Evolutionary conservation across 495 filamentous ascomycete genomes (phyloP).

Genomic region (Friedmanniomyces endolithicus): DNA sequence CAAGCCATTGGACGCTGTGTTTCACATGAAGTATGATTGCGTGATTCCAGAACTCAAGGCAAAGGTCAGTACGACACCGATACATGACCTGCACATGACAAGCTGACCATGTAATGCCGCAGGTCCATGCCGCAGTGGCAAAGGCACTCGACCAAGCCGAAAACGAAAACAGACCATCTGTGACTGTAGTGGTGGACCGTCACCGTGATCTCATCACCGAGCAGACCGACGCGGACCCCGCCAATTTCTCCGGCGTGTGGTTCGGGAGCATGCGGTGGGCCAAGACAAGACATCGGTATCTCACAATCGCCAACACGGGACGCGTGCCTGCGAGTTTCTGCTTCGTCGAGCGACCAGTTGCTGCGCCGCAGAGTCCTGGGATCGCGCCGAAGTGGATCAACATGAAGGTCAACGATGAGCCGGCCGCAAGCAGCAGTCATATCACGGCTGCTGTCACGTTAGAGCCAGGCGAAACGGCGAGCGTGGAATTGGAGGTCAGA

Average conservation of each 20-base stretch:
- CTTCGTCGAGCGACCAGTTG: constrained; percentile 57
- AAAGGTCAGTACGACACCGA: constrained; percentile 35
- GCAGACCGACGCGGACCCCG: constrained; percentile 22
- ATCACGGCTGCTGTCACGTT: constrained; percentile 39
- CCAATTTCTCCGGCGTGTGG: constrained; percentile 45
- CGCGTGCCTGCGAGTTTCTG: constrained; percentile 59
- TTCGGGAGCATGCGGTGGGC: constrained; percentile 64
- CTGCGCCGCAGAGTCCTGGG: constrained; percentile 4
- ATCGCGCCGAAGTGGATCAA: constrained; percentile 51
- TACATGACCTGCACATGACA: neutral
- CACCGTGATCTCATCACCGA: constrained; percentile 24
- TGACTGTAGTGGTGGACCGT: constrained; percentile 73
- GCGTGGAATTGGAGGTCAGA: constrained; percentile 50
- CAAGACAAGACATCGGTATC: constrained; percentile 45
- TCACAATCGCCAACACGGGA: constrained; percentile 89
- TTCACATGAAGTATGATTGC: constrained; percentile 69
- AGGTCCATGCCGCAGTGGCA: constrained; percentile 64
- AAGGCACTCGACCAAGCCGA: constrained; percentile 80
- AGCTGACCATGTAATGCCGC: neutral
- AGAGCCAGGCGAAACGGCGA: constrained; percentile 70
- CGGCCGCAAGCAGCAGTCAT: constrained; percentile 27
- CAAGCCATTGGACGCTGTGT: constrained; percentile 75
- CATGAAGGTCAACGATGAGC: constrained; percentile 44
- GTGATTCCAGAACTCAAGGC: constrained; percentile 73
- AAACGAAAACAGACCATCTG: constrained; percentile 73